Evolutionary conservation across 108 stramenopile species (phyloP).

Genomic region (Skeletonema costatum): DNA sequence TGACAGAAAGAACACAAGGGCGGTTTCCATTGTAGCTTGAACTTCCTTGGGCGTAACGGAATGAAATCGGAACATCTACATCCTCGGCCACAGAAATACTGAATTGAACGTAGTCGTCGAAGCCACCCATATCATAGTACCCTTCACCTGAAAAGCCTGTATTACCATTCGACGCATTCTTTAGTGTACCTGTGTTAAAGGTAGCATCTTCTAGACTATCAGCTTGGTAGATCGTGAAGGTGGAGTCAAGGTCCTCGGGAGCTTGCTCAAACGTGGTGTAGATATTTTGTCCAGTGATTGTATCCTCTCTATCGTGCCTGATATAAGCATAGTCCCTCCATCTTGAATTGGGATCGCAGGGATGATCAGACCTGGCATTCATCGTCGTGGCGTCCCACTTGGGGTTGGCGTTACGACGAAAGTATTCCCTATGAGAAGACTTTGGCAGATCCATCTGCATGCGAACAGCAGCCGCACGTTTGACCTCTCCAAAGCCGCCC

Average conservation of each 20-base stretch:
- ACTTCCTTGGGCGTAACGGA: conserved; percentile 25
- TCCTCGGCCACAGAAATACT: conserved; percentile 12
- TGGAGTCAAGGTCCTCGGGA: conserved; percentile 25
- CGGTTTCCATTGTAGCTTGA: conserved; percentile 26
- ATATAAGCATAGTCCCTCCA: conserved; percentile 48
- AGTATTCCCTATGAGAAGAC: conserved; percentile 54
- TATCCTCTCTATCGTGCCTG: conserved; percentile 29
- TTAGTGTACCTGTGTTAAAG: not conserved
- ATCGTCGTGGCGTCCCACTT: conserved; percentile 37
- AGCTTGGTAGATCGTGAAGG: conserved; percentile 32
- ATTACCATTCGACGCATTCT: conserved; percentile 1
- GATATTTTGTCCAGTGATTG: not conserved
- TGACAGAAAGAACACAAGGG: conserved; percentile 14
- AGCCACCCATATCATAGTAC: conserved; percentile 28
- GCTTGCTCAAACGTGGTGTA: conserved; percentile 38
- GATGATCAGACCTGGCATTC: conserved; percentile 42
- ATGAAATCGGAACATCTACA: conserved; percentile 27
- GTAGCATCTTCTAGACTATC: conserved; percentile 17
- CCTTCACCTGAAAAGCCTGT: conserved; percentile 33
- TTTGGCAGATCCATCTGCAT: conserved; percentile 32
- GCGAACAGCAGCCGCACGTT: conserved; percentile 19
- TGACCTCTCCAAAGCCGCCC: conserved; percentile 13
- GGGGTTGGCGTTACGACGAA: conserved; percentile 40
- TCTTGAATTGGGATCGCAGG: conserved; percentile 37
- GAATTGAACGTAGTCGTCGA: conserved; percentile 25